Evolutionary conservation across 306 rosid genomes (phyloP).

Genomic region (Quercus engelmannii): DNA sequence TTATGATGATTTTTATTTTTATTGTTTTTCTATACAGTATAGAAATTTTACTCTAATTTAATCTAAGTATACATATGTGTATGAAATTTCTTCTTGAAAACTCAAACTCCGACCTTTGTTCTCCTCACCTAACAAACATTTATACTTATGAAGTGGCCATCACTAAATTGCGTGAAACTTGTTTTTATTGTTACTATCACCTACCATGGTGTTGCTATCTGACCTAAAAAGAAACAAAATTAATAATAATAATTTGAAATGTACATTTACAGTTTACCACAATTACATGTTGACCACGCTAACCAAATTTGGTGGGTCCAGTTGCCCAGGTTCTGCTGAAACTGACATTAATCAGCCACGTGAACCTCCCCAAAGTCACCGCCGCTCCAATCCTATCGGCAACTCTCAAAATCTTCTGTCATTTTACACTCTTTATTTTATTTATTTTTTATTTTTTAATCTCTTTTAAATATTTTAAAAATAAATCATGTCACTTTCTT

Average conservation of each 20-base stretch:
- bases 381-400: not conserved
- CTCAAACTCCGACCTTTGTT: accelerated
- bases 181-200: no score
- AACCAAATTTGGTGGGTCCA: not conserved
- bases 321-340: not conserved
- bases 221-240: not conserved
- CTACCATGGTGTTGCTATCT: not conserved
- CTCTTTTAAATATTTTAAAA: no score
- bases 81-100: accelerated
- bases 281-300: not conserved
- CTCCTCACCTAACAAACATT: accelerated
- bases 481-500: no score
- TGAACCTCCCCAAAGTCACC: not conserved
- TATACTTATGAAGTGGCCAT: accelerated
- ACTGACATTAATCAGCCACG: not conserved
- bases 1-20: no score
- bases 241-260: not conserved
- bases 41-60: no score
- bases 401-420: no score
- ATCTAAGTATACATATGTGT: no score
- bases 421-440: no score
- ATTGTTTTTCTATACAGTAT: accelerated
- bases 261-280: no score
- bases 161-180: accelerated
- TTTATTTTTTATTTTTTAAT: no score